Evolutionary conservation across 306 rosid genomes (phyloP).

Genomic region (Abrus pulchellus): DNA sequence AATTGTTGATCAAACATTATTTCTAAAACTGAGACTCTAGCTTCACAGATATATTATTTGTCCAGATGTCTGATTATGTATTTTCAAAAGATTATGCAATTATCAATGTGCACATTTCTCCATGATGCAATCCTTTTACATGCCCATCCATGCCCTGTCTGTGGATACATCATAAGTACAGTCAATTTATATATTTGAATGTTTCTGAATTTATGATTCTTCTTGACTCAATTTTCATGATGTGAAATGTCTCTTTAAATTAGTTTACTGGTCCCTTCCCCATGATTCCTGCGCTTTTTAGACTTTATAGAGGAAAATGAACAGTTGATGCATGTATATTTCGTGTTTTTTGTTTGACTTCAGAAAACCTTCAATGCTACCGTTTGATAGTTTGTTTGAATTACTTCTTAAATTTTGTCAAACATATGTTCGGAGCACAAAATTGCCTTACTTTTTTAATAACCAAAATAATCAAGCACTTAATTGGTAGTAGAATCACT

Average conservation of each 20-base stretch:
- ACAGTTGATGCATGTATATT: neutral
- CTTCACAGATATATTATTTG: neutral
- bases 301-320: neutral
- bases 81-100: neutral
- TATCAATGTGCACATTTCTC: slow-evolving; percentile 2
- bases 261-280: slow-evolving; percentile 10
- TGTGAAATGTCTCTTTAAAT: neutral
- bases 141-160: neutral
- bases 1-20: slow-evolving; percentile 4
- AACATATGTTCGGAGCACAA: neutral
- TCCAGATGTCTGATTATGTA: neutral
- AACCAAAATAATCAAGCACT: neutral
- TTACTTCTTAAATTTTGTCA: neutral
- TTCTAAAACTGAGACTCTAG: neutral
- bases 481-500: neutral
- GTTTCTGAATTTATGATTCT: slow-evolving; percentile 31
- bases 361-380: neutral
- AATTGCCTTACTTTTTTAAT: neutral
- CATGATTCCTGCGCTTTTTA: neutral
- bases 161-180: slow-evolving; percentile 10
- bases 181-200: neutral
- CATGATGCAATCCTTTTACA: neutral
- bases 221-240: neutral
- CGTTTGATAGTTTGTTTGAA: neutral
- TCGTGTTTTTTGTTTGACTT: neutral